phyloP scores from a whole-genome alignment of 2,329 filamentous ascomycete genomes.

The Akanthomyces uredinophilus region DNA sequence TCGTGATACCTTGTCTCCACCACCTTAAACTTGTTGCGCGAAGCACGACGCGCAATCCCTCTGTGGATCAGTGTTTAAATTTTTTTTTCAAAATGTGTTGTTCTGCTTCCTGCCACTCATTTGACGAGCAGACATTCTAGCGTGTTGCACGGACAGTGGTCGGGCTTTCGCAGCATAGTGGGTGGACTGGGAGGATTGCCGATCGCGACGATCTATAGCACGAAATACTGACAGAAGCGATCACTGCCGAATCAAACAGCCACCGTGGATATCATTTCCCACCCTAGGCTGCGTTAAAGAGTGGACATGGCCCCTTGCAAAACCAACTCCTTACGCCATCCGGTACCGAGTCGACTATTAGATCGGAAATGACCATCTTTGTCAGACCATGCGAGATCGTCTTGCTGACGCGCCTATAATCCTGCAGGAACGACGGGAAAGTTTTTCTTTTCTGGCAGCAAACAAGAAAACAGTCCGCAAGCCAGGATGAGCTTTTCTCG shows the following conservation, averaged over 20 bases:
- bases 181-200: neutral
- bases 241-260: neutral
- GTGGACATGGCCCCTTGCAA: neutral
- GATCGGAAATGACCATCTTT: neutral
- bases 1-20: neutral
- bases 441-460: neutral
- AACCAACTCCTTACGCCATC: neutral
- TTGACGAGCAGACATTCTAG: neutral
- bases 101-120: neutral
- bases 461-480: neutral
- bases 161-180: neutral
- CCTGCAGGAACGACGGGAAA: neutral
- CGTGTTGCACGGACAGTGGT: neutral
- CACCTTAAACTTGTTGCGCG: neutral
- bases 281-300: neutral
- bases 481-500: neutral
- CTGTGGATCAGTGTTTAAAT: neutral
- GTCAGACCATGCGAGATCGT: neutral
- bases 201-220: slow-evolving; percentile 6
- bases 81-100: neutral
- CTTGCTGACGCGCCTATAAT: neutral
- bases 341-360: neutral
- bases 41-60: neutral
- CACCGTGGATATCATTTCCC: neutral
- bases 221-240: neutral